Percentiles rank a stretch among this genome's conserved stretches.
These are phyloP conservation scores for Plasmopara halstedii DNA, from an alignment of 352 stramenopile genomes.

Conservation along the genomic window DNA sequence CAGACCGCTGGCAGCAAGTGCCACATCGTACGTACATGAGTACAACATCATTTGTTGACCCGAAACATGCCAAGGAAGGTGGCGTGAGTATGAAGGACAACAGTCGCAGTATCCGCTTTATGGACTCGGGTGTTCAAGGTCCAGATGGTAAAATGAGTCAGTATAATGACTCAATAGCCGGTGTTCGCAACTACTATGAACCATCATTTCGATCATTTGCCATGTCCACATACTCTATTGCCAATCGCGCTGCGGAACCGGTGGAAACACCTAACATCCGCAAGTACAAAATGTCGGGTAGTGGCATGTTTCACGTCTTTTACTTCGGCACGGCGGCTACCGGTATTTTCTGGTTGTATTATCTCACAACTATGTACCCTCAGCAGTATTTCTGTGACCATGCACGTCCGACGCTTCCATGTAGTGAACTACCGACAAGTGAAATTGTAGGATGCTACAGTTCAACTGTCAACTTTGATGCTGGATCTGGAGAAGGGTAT, in stretches of 20 bases:
- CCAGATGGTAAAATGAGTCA: slow-evolving; percentile 75
- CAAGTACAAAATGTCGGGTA: slow-evolving; percentile 88
- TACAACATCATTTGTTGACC: slow-evolving; percentile 85
- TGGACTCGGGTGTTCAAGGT: slow-evolving; percentile 79
- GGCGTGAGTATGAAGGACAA: slow-evolving; percentile 70
- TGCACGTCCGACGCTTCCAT: slow-evolving; percentile 65
- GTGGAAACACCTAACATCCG: slow-evolving; percentile 86
- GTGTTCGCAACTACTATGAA: slow-evolving; percentile 81
- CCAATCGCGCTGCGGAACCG: slow-evolving; percentile 75
- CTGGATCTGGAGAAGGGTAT: slow-evolving; percentile 52
- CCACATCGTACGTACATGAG: slow-evolving; percentile 79
- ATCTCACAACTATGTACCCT: slow-evolving; percentile 73
- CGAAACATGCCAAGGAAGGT: slow-evolving; percentile 67
- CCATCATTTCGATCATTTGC: slow-evolving; percentile 85
- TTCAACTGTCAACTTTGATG: slow-evolving; percentile 72
- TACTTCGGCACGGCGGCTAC: slow-evolving; percentile 67
- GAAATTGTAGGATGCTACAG: slow-evolving; percentile 44
- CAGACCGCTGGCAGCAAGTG: slow-evolving; percentile 79
- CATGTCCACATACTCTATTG: slow-evolving; percentile 87
- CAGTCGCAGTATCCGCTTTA: slow-evolving; percentile 79
- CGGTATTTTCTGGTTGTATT: slow-evolving; percentile 76
- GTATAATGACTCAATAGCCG: slow-evolving; percentile 74
- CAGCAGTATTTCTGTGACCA: slow-evolving; percentile 73
- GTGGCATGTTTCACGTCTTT: slow-evolving; percentile 77
- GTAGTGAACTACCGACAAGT: slow-evolving; percentile 41